phyloP scores from a whole-genome alignment of 768 basidiomycete species.

The Tylopilus sp. region DNA sequence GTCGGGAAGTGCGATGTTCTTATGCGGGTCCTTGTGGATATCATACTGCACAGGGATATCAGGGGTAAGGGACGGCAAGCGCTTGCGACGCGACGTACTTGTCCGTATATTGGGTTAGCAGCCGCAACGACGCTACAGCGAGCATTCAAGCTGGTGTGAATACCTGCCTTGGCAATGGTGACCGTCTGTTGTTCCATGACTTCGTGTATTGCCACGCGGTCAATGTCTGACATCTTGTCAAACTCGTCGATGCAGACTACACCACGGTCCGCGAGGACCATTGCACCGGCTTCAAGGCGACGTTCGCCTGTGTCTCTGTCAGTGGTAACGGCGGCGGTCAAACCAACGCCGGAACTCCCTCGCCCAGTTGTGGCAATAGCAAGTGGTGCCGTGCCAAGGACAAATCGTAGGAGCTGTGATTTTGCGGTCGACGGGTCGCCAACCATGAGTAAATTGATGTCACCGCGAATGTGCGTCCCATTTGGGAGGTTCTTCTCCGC shows the following conservation, averaged over 20 bases:
- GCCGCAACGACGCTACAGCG: conserved; percentile 97
- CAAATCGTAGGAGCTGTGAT: conserved; percentile 92
- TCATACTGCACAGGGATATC: conserved; percentile 68
- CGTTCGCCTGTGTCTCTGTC: conserved; percentile 98
- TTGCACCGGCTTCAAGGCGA: conserved; percentile 95
- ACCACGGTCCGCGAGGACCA: conserved; percentile 98
- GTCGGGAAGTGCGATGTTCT: conserved; percentile 97
- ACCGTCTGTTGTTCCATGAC: conserved; percentile 99
- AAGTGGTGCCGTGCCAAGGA: conserved; percentile 91
- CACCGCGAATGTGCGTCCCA: conserved; percentile 97
- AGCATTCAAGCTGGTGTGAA: conserved; percentile 97
- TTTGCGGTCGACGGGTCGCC: conserved; percentile 99
- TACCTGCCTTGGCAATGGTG: conserved; percentile 98
- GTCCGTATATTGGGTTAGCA: conserved; percentile 98
- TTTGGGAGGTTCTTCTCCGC: conserved; percentile 97
- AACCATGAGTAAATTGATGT: conserved; percentile 99
- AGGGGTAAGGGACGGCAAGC: not conserved
- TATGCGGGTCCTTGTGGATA: conserved; percentile 98
- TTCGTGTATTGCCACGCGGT: conserved; percentile 99
- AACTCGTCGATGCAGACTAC: conserved; percentile 99
- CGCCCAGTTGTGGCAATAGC: conserved; percentile 98
- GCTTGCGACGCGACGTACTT: conserved; percentile 47
- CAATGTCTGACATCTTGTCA: conserved; percentile 99
- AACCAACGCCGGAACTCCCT: conserved; percentile 97
- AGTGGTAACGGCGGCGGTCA: conserved; percentile 97